phyloP scores from a whole-genome alignment of 306 rosid genomes.

The Quercus agrifolia region DNA sequence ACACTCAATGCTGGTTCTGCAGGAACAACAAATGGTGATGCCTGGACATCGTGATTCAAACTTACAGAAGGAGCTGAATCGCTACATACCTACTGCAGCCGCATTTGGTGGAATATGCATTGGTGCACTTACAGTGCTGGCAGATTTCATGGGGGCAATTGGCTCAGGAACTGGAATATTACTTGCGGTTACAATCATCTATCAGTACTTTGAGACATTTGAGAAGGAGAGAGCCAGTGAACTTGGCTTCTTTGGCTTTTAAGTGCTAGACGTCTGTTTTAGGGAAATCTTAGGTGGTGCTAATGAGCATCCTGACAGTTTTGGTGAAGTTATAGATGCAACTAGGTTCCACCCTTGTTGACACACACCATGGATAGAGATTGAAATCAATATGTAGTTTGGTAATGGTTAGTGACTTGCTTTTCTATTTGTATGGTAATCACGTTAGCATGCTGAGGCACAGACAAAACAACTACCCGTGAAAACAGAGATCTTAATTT shows the following conservation, averaged over 20 bases:
- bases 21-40: slow-evolving; percentile 83
- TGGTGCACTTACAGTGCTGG: slow-evolving; percentile 70
- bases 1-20: slow-evolving; percentile 2
- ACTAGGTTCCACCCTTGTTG: slow-evolving; percentile 7
- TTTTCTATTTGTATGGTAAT: not conserved
- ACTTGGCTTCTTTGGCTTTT: slow-evolving; percentile 55
- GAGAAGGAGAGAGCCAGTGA: slow-evolving; percentile 67
- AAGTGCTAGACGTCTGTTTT: not conserved
- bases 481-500: not conserved
- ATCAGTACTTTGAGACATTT: slow-evolving; percentile 59
- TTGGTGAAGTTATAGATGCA: slow-evolving; percentile 31
- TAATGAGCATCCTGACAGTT: slow-evolving; percentile 13
- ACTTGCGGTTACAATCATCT: slow-evolving; percentile 69
- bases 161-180: slow-evolving; percentile 68
- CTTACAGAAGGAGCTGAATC: slow-evolving; percentile 56
- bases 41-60: slow-evolving; percentile 67
- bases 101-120: slow-evolving; percentile 75
- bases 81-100: slow-evolving; percentile 68
- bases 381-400: not conserved
- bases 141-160: slow-evolving; percentile 73
- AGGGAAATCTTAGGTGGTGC: slow-evolving; percentile 9
- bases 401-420: not conserved
- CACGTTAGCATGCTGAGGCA: not conserved
- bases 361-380: not conserved
- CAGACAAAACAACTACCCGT: not conserved